phyloP scores from a whole-genome alignment of 2,329 filamentous ascomycete genomes.

The Alternaria sp. region DNA sequence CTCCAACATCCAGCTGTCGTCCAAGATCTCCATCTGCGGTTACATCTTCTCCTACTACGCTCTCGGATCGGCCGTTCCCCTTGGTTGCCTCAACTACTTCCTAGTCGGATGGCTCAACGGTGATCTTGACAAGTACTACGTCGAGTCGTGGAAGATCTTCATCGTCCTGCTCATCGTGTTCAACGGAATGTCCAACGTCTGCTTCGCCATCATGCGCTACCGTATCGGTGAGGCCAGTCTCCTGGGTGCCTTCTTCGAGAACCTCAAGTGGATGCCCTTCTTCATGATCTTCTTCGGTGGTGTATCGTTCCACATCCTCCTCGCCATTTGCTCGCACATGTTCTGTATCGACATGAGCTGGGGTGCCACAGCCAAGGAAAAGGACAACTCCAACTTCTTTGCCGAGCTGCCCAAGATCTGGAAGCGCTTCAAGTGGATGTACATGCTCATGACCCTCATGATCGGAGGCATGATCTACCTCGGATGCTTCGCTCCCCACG shows the following conservation, averaged over 20 bases:
- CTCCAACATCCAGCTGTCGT: slow-evolving; percentile 66
- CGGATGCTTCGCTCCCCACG: slow-evolving; percentile 70
- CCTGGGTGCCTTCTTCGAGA: slow-evolving; percentile 59
- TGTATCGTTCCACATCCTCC: slow-evolving; percentile 77
- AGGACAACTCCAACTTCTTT: slow-evolving; percentile 82
- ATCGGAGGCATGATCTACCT: slow-evolving; percentile 69
- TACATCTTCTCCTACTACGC: slow-evolving; percentile 75
- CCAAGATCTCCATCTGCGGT: slow-evolving; percentile 72
- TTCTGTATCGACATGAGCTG: slow-evolving; percentile 85
- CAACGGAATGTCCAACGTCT: slow-evolving; percentile 64
- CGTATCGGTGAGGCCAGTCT: slow-evolving; percentile 62
- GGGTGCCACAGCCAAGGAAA: slow-evolving; percentile 83
- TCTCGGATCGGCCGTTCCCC: slow-evolving; percentile 67
- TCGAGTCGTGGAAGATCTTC: slow-evolving; percentile 73
- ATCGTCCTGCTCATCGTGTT: slow-evolving; percentile 68
- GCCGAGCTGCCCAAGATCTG: slow-evolving; percentile 81
- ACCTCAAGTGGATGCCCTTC: slow-evolving; percentile 67
- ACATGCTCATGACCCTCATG: slow-evolving; percentile 68
- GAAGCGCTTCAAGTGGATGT: slow-evolving; percentile 72
- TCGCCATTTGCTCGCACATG: slow-evolving; percentile 80
- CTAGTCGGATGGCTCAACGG: slow-evolving; percentile 73
- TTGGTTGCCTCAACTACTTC: slow-evolving; percentile 72
- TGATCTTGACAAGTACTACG: slow-evolving; percentile 78
- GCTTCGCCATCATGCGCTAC: slow-evolving; percentile 67
- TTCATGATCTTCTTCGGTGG: slow-evolving; percentile 82